Evolutionary conservation across 768 basidiomycete species (phyloP).

Genomic region (Macrolepiota dolichaula): DNA sequence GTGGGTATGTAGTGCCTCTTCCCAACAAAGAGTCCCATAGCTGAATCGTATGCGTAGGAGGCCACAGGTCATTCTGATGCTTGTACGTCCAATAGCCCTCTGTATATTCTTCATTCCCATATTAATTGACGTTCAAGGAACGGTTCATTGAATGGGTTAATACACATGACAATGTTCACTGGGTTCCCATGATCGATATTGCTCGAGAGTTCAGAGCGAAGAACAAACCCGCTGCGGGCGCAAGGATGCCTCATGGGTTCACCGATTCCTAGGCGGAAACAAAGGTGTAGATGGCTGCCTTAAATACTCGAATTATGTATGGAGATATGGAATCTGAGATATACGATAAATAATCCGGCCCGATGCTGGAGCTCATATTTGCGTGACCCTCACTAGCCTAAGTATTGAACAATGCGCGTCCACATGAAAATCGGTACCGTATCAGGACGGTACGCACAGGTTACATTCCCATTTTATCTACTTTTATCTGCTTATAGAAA

Average conservation of each 20-base stretch:
- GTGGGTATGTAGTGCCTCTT: constrained; percentile 41
- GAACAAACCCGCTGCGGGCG: constrained; percentile 42
- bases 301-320: too few relatives aligned
- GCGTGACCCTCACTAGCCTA: too few relatives aligned
- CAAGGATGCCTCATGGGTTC: constrained; percentile 53
- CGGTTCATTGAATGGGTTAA: constrained; percentile 76
- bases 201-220: constrained; percentile 57
- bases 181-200: constrained; percentile 71
- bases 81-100: constrained; percentile 34
- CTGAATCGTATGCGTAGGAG: constrained; percentile 31
- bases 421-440: too few relatives aligned
- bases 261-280: neutral
- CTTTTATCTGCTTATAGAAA: too few relatives aligned
- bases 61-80: constrained; percentile 72
- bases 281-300: neutral
- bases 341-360: too few relatives aligned
- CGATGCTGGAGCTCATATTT: too few relatives aligned
- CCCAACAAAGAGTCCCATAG: neutral
- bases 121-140: constrained; percentile 34
- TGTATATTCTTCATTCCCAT: neutral
- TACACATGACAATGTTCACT: constrained; percentile 63
- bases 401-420: too few relatives aligned
- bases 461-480: too few relatives aligned
- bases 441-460: too few relatives aligned
- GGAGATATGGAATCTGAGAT: too few relatives aligned